phyloP scores from a whole-genome alignment of 2,329 filamentous ascomycete genomes.

The Mollisia scopiformis region DNA sequence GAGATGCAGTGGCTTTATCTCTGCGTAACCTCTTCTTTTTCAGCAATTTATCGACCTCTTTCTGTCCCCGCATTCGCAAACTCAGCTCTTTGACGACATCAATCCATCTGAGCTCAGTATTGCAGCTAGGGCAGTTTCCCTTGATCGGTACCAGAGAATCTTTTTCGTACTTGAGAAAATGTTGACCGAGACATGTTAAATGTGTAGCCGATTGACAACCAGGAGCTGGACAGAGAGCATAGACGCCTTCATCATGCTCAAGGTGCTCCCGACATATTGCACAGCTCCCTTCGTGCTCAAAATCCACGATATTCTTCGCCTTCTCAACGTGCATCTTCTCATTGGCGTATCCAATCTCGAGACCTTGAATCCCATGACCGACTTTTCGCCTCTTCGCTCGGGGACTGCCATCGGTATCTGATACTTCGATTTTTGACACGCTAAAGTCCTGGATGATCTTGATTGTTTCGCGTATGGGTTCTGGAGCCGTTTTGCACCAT shows the following conservation, averaged over 20 bases:
- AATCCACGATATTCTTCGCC: conserved; percentile 54
- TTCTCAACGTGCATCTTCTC: conserved; percentile 59
- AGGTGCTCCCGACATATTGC: conserved; percentile 53
- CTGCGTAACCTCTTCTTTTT: conserved; percentile 43
- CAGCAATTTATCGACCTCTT: conserved; percentile 71
- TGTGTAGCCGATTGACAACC: conserved; percentile 62
- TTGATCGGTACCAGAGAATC: conserved; percentile 63
- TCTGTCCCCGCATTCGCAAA: conserved; percentile 69
- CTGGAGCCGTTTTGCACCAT: conserved; percentile 50
- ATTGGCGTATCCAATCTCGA: conserved; percentile 58
- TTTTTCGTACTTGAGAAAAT: conserved; percentile 47
- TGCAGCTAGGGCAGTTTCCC: conserved; percentile 75
- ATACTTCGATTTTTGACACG: not conserved
- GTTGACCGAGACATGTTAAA: conserved; percentile 59
- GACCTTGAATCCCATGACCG: conserved; percentile 53
- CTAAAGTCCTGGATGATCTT: conserved; percentile 30
- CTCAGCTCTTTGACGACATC: conserved; percentile 83
- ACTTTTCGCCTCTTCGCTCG: conserved; percentile 14
- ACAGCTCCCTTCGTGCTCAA: conserved; percentile 59
- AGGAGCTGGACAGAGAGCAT: conserved; percentile 58
- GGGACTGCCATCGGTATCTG: conserved; percentile 4
- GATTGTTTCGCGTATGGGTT: conserved; percentile 28
- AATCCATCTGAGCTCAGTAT: conserved; percentile 65
- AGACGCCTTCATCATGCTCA: conserved; percentile 51
- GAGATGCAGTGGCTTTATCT: conserved; percentile 18